Evolutionary conservation across 2,329 filamentous ascomycete genomes (phyloP), one percentile per base, ranked within the genome.

Genomic region (Xylaria sp.): DNA sequence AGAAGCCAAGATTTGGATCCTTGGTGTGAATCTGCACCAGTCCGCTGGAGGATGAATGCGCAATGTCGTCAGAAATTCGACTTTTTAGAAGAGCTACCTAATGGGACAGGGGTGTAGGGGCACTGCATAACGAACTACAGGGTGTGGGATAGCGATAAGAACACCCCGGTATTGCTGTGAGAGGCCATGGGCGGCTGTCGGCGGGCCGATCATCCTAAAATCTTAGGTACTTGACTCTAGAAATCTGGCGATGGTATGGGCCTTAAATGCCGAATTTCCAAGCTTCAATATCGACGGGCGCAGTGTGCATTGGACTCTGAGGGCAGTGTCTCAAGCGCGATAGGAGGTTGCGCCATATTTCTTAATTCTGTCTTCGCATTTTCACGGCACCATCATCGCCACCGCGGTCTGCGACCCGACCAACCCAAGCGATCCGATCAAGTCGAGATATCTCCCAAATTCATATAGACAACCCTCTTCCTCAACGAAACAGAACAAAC

Each of bases 241-340:
- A 69, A 67, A 65, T 65, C 63, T 67, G 58, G 72, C 3, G 78
- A 75, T 3, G n/a, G n/a, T n/a, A n/a, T n/a, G 78, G 74, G 15
- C 18, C n/a, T 18, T 4, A 9, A 4, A 54, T 23, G n/a, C 15
- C 25, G 15, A 28, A 4, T 25, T 13, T 39, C 62, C 28, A 8
- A 61, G 60, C 41, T 59, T 62, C 64, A 55, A 9, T 51, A 55
- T 31, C 25, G 23, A 10, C 18, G 1, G n/a, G 51, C 20, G 56
- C 34, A 63, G 39, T 51, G 50, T 37, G 54, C 50, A 69, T 67
- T 60, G 46, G 5, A 60, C 28, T 44, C 10, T 34, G 13, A 63
- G 18, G 25, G 59, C 60, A 41, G 3, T 18, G 34, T 52, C 13
- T 20, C n/a, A 28, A 48, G 44, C 5, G 4, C 18, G 15, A 46